Percentiles rank a stretch among this genome's conserved stretches.
phyloP scores from a whole-genome alignment of 371 early-diverging fungal genomes.

The Sporodiniella umbellata region DNA sequence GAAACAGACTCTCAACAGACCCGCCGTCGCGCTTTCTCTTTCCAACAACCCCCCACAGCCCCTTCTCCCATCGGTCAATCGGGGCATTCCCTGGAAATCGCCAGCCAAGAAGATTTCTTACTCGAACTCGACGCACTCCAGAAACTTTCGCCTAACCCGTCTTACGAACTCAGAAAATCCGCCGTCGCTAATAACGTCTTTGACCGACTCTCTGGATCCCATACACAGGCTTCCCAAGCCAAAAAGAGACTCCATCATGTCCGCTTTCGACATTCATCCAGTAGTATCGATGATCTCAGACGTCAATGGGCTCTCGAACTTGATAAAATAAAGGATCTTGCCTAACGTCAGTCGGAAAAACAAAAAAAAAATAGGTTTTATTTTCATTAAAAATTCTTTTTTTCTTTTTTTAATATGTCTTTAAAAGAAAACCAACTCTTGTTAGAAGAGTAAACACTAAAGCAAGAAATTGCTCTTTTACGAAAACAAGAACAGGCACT shows the following conservation, averaged over 20 bases:
- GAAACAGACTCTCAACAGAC: constrained; percentile 9
- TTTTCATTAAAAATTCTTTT: not conserved
- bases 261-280: constrained; percentile 18
- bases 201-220: constrained; percentile 36
- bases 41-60: constrained; percentile 28
- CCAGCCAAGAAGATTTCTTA: constrained; percentile 4
- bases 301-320: constrained; percentile 20
- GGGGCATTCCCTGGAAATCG: constrained; percentile 16
- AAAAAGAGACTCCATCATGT: constrained; percentile 16
- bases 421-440: not conserved
- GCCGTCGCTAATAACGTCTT: constrained; percentile 30
- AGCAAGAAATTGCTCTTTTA: constrained; percentile 44
- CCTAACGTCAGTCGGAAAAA: not conserved
- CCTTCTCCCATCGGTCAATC: constrained; percentile 17
- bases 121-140: constrained; percentile 3
- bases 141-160: constrained; percentile 8
- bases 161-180: constrained; percentile 15
- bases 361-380: not conserved
- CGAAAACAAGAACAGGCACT: constrained; percentile 42
- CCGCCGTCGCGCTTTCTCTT: constrained; percentile 38
- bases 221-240: constrained; percentile 45
- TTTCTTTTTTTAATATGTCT: not conserved
- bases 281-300: constrained; percentile 30
- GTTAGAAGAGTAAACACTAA: constrained; percentile 32
- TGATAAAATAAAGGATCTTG: constrained; percentile 3